These are phyloP conservation scores for Arachis monticola DNA, from an alignment of 331 rosid genomes.

Conservation along the genomic window DNA sequence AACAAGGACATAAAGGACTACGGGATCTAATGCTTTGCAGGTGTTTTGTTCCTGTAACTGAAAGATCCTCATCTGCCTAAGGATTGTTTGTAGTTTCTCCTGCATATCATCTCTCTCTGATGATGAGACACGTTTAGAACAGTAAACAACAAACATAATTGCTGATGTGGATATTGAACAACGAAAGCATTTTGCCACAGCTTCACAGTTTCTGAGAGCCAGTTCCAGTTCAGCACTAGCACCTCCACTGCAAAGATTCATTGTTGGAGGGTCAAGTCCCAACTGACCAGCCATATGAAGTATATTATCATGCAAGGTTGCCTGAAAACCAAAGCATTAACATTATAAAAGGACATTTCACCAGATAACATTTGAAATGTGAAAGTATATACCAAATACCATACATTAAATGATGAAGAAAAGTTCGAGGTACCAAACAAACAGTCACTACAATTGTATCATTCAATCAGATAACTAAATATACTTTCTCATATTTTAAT, in stretches of 20 bases:
- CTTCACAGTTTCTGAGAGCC: constrained; percentile 91
- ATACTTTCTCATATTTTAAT: neutral
- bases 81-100: constrained; percentile 58
- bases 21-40: constrained; percentile 55
- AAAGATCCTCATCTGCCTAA: constrained; percentile 57
- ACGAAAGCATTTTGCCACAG: constrained; percentile 78
- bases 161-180: constrained; percentile 78
- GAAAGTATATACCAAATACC: constrained; percentile 4
- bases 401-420: constrained; percentile 6
- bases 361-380: constrained; percentile 23
- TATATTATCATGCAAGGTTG: constrained; percentile 83
- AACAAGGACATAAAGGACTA: constrained; percentile 71
- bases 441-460: constrained; percentile 13
- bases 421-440: neutral
- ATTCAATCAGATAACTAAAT: constrained; percentile 10
- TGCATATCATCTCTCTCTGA: constrained; percentile 55
- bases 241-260: constrained; percentile 79
- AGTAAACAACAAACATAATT: constrained; percentile 65
- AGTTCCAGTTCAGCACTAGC: constrained; percentile 70
- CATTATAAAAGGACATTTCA: constrained; percentile 14
- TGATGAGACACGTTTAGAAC: constrained; percentile 61
- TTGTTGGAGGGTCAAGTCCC: constrained; percentile 96
- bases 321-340: constrained; percentile 55
- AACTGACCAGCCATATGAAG: constrained; percentile 99
- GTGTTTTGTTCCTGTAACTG: constrained; percentile 40